Evolutionary conservation across 2,329 filamentous ascomycete genomes (phyloP).

Genomic region (Aspergillus cejpii): DNA sequence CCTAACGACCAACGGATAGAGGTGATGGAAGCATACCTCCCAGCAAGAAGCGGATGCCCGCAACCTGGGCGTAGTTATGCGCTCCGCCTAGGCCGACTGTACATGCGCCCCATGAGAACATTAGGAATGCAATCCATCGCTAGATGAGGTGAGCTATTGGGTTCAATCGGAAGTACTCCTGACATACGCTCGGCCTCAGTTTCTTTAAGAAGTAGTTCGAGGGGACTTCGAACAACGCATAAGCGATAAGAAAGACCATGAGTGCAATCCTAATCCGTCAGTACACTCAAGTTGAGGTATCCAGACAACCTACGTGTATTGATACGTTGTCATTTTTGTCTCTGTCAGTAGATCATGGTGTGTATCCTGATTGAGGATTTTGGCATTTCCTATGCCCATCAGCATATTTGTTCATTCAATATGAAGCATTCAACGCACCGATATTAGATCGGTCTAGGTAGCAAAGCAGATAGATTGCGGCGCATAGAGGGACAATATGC

Average conservation of each 20-base stretch:
- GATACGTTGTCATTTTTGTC: constrained; percentile 54
- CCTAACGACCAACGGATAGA: no score
- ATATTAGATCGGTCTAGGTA: constrained; percentile 65
- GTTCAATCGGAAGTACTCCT: background rate
- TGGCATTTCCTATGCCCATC: constrained; percentile 48
- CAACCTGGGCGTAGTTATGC: constrained; percentile 40
- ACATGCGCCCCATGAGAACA: constrained; percentile 45
- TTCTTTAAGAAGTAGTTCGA: constrained; percentile 48
- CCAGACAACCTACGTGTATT: constrained; percentile 47
- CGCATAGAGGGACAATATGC: constrained; percentile 58
- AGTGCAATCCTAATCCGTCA: constrained; percentile 36
- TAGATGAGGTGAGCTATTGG: constrained; percentile 6
- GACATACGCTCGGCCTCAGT: constrained; percentile 38
- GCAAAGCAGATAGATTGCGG: constrained; percentile 59
- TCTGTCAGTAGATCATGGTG: constrained; percentile 57
- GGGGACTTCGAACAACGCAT: constrained; percentile 46
- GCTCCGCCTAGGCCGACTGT: constrained; percentile 46
- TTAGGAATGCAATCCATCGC: constrained; percentile 47
- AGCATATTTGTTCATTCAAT: constrained; percentile 1
- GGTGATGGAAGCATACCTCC: no score
- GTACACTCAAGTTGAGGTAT: background rate
- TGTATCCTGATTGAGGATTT: constrained; percentile 56
- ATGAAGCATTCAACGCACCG: constrained; percentile 39
- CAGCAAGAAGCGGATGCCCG: constrained; percentile 44
- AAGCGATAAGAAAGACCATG: constrained; percentile 46